These are phyloP conservation scores for Eucalyptus coolabah DNA, from an alignment of 345 rosid species.

Conservation along the genomic window DNA sequence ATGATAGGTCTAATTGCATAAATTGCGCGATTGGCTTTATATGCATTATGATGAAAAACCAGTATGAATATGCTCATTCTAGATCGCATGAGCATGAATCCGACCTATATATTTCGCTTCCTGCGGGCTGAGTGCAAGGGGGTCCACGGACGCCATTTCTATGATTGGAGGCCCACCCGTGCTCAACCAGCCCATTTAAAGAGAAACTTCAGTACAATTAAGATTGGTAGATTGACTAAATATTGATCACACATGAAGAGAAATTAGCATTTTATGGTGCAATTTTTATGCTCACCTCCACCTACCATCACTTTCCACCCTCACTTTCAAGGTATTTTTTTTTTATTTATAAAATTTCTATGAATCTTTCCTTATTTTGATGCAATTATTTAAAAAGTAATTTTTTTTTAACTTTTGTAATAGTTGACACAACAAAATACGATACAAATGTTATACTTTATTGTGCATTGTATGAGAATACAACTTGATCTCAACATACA, in stretches of 20 bases:
- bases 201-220: neutral
- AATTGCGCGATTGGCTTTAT: neutral
- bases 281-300: neutral
- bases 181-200: neutral
- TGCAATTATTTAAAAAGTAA: neutral
- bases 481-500: neutral
- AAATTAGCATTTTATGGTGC: neutral
- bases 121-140: neutral
- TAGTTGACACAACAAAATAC: neutral
- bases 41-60: neutral
- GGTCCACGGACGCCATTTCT: neutral
- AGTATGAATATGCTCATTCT: neutral
- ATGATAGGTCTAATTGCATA: neutral
- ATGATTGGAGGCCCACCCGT: neutral
- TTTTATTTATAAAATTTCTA: neutral
- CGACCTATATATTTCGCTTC: neutral
- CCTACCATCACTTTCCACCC: neutral
- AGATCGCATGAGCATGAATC: neutral
- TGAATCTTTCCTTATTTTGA: neutral
- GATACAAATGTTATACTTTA: neutral
- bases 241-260: neutral
- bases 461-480: neutral
- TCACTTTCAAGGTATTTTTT: neutral
- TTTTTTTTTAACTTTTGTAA: neutral
- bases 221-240: neutral